Evolutionary conservation across 306 rosid genomes (phyloP), one percentile per base, ranked within the genome.

Genomic region (Spatholobus suberectus): DNA sequence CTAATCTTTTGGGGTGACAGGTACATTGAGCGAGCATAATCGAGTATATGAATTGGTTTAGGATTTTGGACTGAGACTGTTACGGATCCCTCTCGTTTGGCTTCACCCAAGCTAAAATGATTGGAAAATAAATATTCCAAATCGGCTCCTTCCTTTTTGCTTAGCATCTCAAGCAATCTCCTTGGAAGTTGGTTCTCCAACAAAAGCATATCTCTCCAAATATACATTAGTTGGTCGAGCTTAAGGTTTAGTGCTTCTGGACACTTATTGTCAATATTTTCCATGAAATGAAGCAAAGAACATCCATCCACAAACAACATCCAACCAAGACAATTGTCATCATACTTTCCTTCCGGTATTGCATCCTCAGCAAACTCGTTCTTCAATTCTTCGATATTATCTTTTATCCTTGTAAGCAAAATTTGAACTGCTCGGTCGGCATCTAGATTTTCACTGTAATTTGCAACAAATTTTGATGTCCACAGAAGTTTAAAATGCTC

Each of bases 241-340:
- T 68, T 62, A 27, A 76, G 59, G 44, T 41, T 76, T 27, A 75
- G 24, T 23, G 26, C 54, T 37, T 75, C 2, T 0, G 69, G 79
- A 13, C 3, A 0, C 0, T 21, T 5, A 0, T 1, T 0, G 15
- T 55, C 69, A 14, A 12, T 0, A 9, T 51, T 24, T 5, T 37
- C 18, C 69, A 73, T 63, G 21, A 81, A 73, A 15, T 62, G 0
- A 4, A 81, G 80, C 29, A 73, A 32, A 24, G 75, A 40, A 38
- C 85, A 81, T 27, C 80, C 80, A 51, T 81, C 75, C 9, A 73
- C 32, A 35, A 81, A 40, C 47, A 81, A 81, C 15, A 73, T 35
- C 85, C 75, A 73, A 12, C 14, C 37, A 17, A 81, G 59, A 0
- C 21, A 8, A 9, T 51, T 17, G 7, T 62, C 58, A 2, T 18